Evolutionary conservation across 148 eudicot species (phyloP).

Genomic region (Simmondsia chinensis): DNA sequence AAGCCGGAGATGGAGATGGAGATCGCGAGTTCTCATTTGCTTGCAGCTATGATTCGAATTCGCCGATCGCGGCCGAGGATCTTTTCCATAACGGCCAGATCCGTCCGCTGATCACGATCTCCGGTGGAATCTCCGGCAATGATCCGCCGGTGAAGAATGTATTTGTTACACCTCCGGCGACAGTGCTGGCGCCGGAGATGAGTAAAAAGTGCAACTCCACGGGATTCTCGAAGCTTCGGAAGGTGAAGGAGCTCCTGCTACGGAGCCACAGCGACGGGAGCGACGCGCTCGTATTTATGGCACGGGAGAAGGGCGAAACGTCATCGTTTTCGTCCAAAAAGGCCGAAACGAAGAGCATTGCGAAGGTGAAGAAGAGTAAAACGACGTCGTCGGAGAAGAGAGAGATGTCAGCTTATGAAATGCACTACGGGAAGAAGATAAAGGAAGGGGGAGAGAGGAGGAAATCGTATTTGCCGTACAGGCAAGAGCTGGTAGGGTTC

Average conservation of each 20-base stretch:
- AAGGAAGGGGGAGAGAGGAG: conserved; percentile 32
- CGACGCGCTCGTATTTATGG: conserved; percentile 61
- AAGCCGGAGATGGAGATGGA: conserved; percentile 8
- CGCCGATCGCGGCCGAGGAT: conserved; percentile 49
- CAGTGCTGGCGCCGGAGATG: conserved; percentile 19
- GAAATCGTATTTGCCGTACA: conserved; percentile 66
- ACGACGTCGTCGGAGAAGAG: conserved; percentile 15
- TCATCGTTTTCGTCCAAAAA: conserved; percentile 7
- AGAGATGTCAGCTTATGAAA: conserved; percentile 43
- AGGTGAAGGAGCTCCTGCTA: conserved; percentile 40
- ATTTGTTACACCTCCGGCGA: conserved; percentile 34
- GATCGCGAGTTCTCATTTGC: conserved; percentile 45
- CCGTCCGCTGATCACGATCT: conserved; percentile 37
- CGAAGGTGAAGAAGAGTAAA: conserved; percentile 10
- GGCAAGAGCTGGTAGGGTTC: conserved; percentile 71
- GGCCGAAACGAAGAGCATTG: neutral
- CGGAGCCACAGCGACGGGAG: conserved; percentile 79
- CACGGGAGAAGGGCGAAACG: conserved; percentile 5
- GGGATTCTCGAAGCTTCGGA: conserved; percentile 80
- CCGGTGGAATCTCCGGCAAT: neutral
- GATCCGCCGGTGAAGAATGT: conserved; percentile 47
- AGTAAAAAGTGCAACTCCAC: conserved; percentile 89
- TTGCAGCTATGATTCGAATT: conserved; percentile 6
- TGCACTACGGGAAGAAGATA: conserved; percentile 35
- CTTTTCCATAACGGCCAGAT: conserved; percentile 60